phyloP scores from a whole-genome alignment of 768 basidiomycete genomes.

The Suillus paluster region DNA sequence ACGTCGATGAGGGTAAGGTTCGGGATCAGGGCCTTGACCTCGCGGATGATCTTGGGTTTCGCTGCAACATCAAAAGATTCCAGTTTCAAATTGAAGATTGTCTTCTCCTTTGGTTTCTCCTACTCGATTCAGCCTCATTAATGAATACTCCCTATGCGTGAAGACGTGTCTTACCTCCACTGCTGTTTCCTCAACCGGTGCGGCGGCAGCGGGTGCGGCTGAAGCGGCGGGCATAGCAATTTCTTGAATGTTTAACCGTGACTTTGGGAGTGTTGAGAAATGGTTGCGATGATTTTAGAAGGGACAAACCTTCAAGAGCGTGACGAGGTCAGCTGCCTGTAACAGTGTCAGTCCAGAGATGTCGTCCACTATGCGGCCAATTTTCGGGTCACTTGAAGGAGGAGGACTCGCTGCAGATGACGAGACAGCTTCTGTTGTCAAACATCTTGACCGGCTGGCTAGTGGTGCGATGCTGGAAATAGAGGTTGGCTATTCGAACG shows the following conservation, averaged over 20 bases:
- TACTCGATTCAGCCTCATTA: constrained; percentile 30
- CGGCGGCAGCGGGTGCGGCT: constrained; percentile 57
- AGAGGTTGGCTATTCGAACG: constrained; percentile 7
- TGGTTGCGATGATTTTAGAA: neutral
- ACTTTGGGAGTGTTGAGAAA: constrained; percentile 45
- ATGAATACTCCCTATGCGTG: neutral
- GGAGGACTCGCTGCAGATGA: constrained; percentile 45
- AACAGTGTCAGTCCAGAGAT: constrained; percentile 88
- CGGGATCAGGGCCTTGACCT: constrained; percentile 95
- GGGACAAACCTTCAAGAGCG: constrained; percentile 78
- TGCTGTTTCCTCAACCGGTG: constrained; percentile 62
- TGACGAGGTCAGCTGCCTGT: constrained; percentile 94
- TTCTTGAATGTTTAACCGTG: constrained; percentile 95
- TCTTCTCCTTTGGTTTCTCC: constrained; percentile 99
- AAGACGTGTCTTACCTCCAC: constrained; percentile 53
- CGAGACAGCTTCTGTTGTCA: constrained; percentile 54
- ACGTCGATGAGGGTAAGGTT: constrained; percentile 98
- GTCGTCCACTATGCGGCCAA: constrained; percentile 88
- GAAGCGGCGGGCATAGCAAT: constrained; percentile 88
- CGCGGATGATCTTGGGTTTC: constrained; percentile 97
- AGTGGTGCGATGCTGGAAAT: constrained; percentile 26
- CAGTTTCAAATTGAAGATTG: constrained; percentile 92
- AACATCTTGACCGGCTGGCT: constrained; percentile 51
- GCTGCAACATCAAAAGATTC: constrained; percentile 91
- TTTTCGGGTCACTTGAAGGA: constrained; percentile 61